Conservation (phyloP, 192 early-diverging fungal genomes). For the Linnemannia hyalina region DNA sequence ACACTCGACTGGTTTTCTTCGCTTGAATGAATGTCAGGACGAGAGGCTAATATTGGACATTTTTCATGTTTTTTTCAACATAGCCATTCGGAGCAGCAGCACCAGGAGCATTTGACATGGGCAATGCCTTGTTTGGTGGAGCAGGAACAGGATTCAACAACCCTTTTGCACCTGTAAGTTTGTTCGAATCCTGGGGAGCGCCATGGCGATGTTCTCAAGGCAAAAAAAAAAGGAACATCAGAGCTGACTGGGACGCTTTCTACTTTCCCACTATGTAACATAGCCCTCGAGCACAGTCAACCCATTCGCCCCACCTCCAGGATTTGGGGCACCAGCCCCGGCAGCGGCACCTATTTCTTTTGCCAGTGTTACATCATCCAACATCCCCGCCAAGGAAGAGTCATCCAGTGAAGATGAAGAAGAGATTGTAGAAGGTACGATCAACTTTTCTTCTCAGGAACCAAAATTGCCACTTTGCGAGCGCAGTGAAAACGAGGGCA, state of each 20-base stretch:
- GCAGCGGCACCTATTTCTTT: constrained; percentile 27
- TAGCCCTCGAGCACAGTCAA: constrained; percentile 25
- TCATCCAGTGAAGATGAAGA: constrained; percentile 33
- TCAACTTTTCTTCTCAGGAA: background rate
- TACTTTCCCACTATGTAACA: background rate
- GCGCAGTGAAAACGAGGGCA: background rate
- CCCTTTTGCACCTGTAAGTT: constrained; percentile 46
- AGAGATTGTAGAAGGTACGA: constrained; percentile 6
- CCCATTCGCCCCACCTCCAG: constrained; percentile 38
- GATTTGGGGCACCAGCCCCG: constrained; percentile 23
- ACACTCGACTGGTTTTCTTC: background rate
- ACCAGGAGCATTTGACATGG: constrained; percentile 40
- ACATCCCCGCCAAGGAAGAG: constrained; percentile 28
- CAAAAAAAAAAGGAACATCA: background rate
- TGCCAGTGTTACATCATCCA: constrained; percentile 26
- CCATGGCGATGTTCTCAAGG: background rate
- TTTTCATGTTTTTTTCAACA: background rate
- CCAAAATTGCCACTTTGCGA: background rate
- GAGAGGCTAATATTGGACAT: background rate
- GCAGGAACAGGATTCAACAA: constrained; percentile 38
- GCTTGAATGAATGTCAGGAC: background rate
- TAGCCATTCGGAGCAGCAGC: constrained; percentile 41
- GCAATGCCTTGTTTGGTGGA: constrained; percentile 47
- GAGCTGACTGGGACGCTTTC: background rate
- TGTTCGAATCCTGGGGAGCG: no score